Conservation (phyloP, 2,329 filamentous ascomycete genomes). For the Verticillium zaregamsianum region DNA sequence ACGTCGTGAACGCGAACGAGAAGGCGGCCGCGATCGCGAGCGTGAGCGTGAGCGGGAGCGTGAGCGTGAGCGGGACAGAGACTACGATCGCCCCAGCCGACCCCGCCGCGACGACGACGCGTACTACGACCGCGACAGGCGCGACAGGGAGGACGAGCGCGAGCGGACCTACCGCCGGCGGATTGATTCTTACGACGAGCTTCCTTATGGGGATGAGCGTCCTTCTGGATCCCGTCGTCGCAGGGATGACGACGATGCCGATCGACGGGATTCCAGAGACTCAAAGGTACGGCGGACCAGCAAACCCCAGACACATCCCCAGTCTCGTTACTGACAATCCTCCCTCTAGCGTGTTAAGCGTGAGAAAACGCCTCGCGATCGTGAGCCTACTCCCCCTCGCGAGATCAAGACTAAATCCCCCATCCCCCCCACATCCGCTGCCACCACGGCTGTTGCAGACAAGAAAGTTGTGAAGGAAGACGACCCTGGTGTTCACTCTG, state of each 20-base stretch:
- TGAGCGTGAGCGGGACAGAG: conserved; percentile 37
- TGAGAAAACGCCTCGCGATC: conserved; percentile 47
- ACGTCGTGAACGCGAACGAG: conserved; percentile 30
- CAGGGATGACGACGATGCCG: conserved; percentile 73
- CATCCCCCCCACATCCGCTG: conserved; percentile 32
- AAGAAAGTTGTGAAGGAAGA: conserved; percentile 43
- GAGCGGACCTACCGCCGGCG: conserved; percentile 85
- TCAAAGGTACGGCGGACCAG: conserved; percentile 51
- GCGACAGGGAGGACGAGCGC: conserved; percentile 84
- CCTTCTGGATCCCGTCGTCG: conserved; percentile 66
- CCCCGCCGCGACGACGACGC: conserved; percentile 59
- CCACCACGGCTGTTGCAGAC: conserved; percentile 18
- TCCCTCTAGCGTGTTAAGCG: conserved; percentile 48
- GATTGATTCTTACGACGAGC: conserved; percentile 74
- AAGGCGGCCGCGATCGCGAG: conserved; percentile 27
- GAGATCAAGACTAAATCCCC: conserved; percentile 57
- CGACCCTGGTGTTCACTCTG: conserved; percentile 66
- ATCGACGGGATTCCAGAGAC: conserved; percentile 61
- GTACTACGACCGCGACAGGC: conserved; percentile 79
- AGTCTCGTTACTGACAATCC: conserved; percentile 20
- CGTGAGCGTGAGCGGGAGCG: conserved; percentile 23
- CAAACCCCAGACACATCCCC: background rate
- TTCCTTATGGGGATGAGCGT: conserved; percentile 82
- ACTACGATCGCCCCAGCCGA: conserved; percentile 45
- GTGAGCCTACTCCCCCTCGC: conserved; percentile 58